phyloP scores from a whole-genome alignment of 495 filamentous ascomycete species.

The Neurospora intermedia region DNA sequence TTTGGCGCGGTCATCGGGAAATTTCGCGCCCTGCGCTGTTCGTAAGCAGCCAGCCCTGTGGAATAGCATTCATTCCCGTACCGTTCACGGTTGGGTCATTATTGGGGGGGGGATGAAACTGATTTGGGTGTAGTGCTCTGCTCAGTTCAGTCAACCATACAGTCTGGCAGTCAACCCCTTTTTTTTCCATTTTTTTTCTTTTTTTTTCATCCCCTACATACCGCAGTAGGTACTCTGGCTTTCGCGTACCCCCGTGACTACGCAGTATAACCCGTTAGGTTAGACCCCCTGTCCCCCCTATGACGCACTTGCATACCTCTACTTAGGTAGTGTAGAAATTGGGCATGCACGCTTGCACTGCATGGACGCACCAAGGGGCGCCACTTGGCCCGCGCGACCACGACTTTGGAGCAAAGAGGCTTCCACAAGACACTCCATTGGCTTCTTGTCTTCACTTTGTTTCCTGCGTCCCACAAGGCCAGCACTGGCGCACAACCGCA shows the following conservation, averaged over 20 bases:
- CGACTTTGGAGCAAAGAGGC: not conserved
- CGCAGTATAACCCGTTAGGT: no score
- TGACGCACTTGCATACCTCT: conserved; percentile 18
- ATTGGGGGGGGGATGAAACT: not conserved
- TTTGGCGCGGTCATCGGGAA: not conserved
- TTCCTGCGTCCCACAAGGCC: not conserved
- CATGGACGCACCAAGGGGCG: conserved; percentile 11
- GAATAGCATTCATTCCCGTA: not conserved
- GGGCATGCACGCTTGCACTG: conserved; percentile 4
- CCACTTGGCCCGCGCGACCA: conserved; percentile 11
- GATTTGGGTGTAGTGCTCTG: not conserved
- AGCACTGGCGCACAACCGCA: not conserved
- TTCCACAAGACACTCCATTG: not conserved
- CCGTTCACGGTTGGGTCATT: not conserved
- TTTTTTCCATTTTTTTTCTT: no score
- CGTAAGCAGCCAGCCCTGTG: no score
- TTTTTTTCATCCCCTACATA: no score
- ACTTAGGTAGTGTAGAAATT: not conserved
- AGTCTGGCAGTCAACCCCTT: not conserved
- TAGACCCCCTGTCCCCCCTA: conserved; percentile 11
- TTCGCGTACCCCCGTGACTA: not conserved
- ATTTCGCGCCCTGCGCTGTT: not conserved
- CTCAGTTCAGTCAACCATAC: not conserved
- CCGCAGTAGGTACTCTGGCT: not conserved
- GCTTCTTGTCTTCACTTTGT: not conserved